Percentiles rank a stretch among this genome's conserved stretches.
These are phyloP conservation scores for Coffea eugenioides DNA, from an alignment of 257 asterid genomes.

Conservation along the genomic window DNA sequence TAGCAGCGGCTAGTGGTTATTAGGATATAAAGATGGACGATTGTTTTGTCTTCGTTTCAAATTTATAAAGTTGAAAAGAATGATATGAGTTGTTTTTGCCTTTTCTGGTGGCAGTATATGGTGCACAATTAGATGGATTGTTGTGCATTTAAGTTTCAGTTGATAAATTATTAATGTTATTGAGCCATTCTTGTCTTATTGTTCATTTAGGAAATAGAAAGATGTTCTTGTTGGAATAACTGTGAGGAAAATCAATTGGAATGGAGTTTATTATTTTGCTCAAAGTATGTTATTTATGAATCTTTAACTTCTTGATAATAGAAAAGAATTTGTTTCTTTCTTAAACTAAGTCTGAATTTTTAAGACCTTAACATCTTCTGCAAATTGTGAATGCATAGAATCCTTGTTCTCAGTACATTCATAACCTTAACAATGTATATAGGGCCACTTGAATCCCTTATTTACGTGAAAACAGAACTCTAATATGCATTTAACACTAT, in stretches of 20 bases:
- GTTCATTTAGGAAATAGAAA: background rate
- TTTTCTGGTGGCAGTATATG: background rate
- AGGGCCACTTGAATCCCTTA: no score
- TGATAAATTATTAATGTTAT: background rate
- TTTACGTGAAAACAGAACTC: no score
- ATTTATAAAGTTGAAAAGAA: background rate
- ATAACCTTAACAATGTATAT: no score
- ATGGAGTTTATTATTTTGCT: background rate
- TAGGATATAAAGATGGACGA: background rate
- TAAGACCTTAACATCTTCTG: no score
- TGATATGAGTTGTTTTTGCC: background rate
- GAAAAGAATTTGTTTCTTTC: no score
- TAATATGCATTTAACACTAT: no score
- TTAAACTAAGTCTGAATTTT: no score
- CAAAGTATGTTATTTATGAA: background rate
- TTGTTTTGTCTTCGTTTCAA: background rate
- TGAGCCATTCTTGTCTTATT: background rate
- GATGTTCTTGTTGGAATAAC: background rate
- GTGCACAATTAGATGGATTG: background rate
- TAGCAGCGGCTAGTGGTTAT: background rate
- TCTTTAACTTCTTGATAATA: no score
- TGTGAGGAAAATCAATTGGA: background rate
- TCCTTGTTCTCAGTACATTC: no score
- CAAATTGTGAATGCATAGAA: no score
- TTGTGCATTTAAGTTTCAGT: background rate